phyloP scores from a whole-genome alignment of 2,329 filamentous ascomycete species.

The Periconia digitata region DNA sequence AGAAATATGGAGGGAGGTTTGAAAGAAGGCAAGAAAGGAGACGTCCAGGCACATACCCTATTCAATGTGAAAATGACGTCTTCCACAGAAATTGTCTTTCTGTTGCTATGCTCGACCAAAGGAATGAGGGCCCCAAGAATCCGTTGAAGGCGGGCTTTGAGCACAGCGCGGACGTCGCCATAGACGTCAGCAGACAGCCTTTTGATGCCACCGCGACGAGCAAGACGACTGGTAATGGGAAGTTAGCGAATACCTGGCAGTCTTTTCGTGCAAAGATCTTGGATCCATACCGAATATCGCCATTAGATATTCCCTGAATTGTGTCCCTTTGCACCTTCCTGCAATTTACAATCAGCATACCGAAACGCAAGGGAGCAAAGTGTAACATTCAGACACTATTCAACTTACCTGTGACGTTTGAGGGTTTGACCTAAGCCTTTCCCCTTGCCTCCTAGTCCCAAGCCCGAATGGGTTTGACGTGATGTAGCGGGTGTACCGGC shows the following conservation, averaged over 20 bases:
- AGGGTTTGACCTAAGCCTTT: conserved; percentile 22
- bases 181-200: conserved; percentile 69
- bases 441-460: conserved; percentile 24
- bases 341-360: conserved; percentile 7
- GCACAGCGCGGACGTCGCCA: conserved; percentile 56
- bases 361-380: neutral
- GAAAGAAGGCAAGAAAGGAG: neutral
- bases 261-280: too few species aligned
- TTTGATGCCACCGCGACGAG: conserved; percentile 76
- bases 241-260: conserved; percentile 9
- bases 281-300: conserved; percentile 40
- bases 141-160: conserved; percentile 54
- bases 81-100: conserved; percentile 31
- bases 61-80: conserved; percentile 38
- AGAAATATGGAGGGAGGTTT: neutral
- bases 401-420: conserved; percentile 29
- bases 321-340: conserved; percentile 38
- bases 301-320: conserved; percentile 37
- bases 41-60: conserved; percentile 19
- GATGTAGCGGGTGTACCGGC: conserved; percentile 6
- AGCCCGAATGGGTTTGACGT: conserved; percentile 13
- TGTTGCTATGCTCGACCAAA: conserved; percentile 26
- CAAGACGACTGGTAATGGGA: conserved; percentile 58
- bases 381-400: too few species aligned
- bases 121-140: conserved; percentile 26